Base-by-base conservation (phyloP, 345 rosid genomes). In the Heritiera fomes region DNA sequence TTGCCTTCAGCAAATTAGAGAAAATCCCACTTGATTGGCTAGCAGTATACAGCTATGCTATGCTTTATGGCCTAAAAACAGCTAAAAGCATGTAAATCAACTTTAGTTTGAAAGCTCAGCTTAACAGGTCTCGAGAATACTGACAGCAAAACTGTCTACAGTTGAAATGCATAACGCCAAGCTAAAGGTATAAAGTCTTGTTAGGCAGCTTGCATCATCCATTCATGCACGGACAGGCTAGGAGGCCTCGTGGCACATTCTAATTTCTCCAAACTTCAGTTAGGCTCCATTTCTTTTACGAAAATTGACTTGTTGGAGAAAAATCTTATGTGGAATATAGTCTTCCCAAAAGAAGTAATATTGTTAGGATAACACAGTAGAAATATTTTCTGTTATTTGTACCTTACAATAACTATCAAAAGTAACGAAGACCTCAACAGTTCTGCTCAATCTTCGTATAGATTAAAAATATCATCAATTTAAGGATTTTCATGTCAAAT, bases 71-170 rank as follows among this genome's bases (percentile, higher is more conserved):
- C 55, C 40, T 20, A 69, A 11, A 64, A 69, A 69, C 73, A 47
- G 40, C 73, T 69, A 20, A 46, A 69, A 46, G 55, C 73, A 46
- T 46, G 73, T 46, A 69, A 69, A 69, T 20, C 52, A 69, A 55
- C 67, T 50, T 46, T 2, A 23, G 10, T 45, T 46, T 28, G 53
- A 69, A 46, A 40, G 73, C 55, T 32, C 17, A 45, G 34, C 53
- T 20, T 45, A 67, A 66, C 7, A 41, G 45, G 18, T 14, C 52
- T 67, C 10, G 34, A 45, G 53, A 43, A 43, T 67, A 45, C 18
- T 10, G 30, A 43, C 32, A 20, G 53, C 1, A 20, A 68, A 68
- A 68, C 34, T 10, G 20, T 32, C 34, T 45, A 34, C 45, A 8
- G 34, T 68, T 68, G 52, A 45, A 43, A 67, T 67, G 30, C 32